A percentile compares a stretch with the other conserved stretches of the same genome.
Evolutionary conservation across 768 basidiomycete genomes (phyloP).

Genomic region (Calocybe cyanea): DNA sequence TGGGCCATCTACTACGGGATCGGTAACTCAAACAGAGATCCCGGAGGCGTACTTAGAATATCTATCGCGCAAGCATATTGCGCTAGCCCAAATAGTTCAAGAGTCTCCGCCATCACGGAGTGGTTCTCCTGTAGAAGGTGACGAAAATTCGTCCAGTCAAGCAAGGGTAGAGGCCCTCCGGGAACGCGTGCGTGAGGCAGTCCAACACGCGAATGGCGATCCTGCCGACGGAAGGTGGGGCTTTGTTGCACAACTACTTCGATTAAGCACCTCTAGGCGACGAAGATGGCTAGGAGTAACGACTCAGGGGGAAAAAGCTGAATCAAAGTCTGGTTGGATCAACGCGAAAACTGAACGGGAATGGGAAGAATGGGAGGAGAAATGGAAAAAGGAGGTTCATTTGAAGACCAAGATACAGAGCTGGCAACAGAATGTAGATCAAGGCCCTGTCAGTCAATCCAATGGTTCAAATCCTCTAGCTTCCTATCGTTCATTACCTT

Average conservation of each 20-base stretch:
- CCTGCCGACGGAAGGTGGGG: slow-evolving; percentile 46
- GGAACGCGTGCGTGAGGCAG: slow-evolving; percentile 29
- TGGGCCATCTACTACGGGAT: slow-evolving; percentile 8
- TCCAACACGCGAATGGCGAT: slow-evolving; percentile 32
- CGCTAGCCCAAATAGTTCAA: slow-evolving; percentile 23
- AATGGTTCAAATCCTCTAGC: too few relatives aligned
- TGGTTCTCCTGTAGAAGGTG: slow-evolving; percentile 9
- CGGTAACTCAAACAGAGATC: neutral
- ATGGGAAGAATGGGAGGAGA: slow-evolving; percentile 44
- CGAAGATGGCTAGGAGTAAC: slow-evolving; percentile 26
- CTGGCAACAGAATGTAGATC: slow-evolving; percentile 21
- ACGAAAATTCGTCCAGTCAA: slow-evolving; percentile 8
- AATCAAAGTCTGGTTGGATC: slow-evolving; percentile 30
- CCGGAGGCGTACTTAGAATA: slow-evolving; percentile 17
- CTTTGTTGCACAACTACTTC: slow-evolving; percentile 34
- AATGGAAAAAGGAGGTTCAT: slow-evolving; percentile 22
- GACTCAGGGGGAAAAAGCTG: slow-evolving; percentile 16
- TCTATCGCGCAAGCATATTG: slow-evolving; percentile 21
- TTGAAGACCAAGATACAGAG: slow-evolving; percentile 23
- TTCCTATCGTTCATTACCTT: too few relatives aligned
- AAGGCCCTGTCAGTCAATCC: slow-evolving; percentile 4
- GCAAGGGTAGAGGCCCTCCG: slow-evolving; percentile 27
- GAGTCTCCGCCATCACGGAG: slow-evolving; percentile 23
- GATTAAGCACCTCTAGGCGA: slow-evolving; percentile 36
- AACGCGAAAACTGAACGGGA: slow-evolving; percentile 42